These are phyloP conservation scores for Sugiyamaella smithiae DNA, from an alignment of 805 yeast species.

Conservation along the genomic window DNA sequence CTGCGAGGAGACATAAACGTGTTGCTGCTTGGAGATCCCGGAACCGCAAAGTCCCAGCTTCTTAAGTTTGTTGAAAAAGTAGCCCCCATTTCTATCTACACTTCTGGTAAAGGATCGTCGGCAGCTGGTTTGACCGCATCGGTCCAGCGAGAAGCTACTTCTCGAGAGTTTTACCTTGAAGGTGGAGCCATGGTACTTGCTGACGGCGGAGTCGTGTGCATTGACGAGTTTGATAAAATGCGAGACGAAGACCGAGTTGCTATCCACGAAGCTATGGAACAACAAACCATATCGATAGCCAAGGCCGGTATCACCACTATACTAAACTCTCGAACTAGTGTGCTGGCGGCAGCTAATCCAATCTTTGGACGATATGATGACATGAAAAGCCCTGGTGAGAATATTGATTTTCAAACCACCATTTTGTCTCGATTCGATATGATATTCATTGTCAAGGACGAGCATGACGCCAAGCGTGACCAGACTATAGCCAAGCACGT, in stretches of 20 bases:
- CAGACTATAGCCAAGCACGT: conserved; percentile 91
- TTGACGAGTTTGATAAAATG: conserved; percentile 99
- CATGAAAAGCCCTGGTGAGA: conserved; percentile 94
- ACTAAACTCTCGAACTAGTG: conserved; percentile 92
- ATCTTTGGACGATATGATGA: conserved; percentile 96
- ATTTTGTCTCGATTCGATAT: conserved; percentile 96
- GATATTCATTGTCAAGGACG: conserved; percentile 97
- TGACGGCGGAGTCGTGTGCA: conserved; percentile 98
- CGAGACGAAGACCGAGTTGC: conserved; percentile 98
- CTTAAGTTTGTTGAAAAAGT: conserved; percentile 93
- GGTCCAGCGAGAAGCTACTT: conserved; percentile 84
- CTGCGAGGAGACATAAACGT: conserved; percentile 97
- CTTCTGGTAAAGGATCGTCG: conserved; percentile 98
- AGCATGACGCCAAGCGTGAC: conserved; percentile 83
- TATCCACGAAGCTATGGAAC: conserved; percentile 99
- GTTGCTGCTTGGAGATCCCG: conserved; percentile 93
- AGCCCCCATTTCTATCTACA: conserved; percentile 90
- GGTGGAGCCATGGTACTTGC: conserved; percentile 99
- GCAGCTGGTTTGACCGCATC: conserved; percentile 99
- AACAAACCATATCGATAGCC: conserved; percentile 97
- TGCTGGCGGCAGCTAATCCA: conserved; percentile 97
- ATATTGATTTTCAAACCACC: conserved; percentile 96
- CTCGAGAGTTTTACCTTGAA: conserved; percentile 91
- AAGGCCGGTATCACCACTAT: conserved; percentile 99
- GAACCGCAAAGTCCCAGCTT: conserved; percentile 97